A percentile compares a stretch with the other conserved stretches of the same genome.
phyloP scores from a whole-genome alignment of 768 basidiomycete species.

The Amanita polypyramis region DNA sequence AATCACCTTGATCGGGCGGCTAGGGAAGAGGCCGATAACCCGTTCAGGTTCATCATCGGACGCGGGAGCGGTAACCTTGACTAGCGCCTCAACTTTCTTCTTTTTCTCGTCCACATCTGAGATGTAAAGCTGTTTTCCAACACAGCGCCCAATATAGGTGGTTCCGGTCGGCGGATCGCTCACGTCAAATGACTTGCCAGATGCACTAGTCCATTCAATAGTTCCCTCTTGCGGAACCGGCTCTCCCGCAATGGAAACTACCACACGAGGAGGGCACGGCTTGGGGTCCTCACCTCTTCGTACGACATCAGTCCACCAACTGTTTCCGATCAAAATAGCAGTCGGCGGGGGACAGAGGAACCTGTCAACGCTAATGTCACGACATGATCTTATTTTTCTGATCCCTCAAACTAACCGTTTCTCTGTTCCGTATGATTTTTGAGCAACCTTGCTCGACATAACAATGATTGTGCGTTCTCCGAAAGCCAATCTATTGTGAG shows the following conservation, averaged over 20 bases:
- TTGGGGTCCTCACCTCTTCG: conserved; percentile 69
- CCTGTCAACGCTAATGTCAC: conserved; percentile 23
- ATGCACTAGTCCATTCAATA: conserved; percentile 80
- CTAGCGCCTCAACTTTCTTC: conserved; percentile 89
- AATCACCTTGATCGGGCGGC: conserved; percentile 95
- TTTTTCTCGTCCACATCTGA: conserved; percentile 92
- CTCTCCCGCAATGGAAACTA: conserved; percentile 89
- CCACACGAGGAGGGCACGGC: conserved; percentile 68
- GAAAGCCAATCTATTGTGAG: conserved; percentile 77
- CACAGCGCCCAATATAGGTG: conserved; percentile 87
- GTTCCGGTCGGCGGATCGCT: conserved; percentile 70
- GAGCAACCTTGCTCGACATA: conserved; percentile 96
- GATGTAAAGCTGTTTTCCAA: conserved; percentile 92
- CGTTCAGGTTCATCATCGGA: conserved; percentile 76
- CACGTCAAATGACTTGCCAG: conserved; percentile 78
- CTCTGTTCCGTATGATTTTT: conserved; percentile 95
- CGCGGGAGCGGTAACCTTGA: conserved; percentile 75
- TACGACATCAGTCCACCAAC: conserved; percentile 84
- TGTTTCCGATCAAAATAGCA: conserved; percentile 87
- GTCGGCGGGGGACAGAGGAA: conserved; percentile 93
- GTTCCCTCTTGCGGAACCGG: conserved; percentile 75
- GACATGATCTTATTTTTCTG: not conserved
- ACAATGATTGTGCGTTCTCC: conserved; percentile 93
- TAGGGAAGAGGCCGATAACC: conserved; percentile 82
- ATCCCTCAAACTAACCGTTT: conserved; percentile 52